These are phyloP conservation scores for Candida yuanshanica DNA, from an alignment of 805 yeast genomes.

Conservation along the genomic window DNA sequence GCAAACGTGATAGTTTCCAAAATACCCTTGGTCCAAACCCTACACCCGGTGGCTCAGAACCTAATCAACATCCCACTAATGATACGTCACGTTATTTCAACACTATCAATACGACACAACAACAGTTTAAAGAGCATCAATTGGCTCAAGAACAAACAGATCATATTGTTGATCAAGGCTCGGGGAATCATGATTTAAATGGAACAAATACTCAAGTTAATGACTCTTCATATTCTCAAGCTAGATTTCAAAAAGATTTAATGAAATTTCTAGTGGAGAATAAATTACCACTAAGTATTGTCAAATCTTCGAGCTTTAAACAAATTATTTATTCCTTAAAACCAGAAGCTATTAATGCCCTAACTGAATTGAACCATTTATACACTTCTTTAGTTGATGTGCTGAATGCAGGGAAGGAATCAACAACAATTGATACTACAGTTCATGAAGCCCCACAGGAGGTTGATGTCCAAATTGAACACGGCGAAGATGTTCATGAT, in stretches of 20 bases:
- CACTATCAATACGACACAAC: constrained; percentile 16
- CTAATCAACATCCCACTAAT: background rate
- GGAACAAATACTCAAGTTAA: constrained; percentile 25
- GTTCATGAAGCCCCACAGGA: background rate
- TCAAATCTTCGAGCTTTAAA: constrained; percentile 46
- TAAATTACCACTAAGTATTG: constrained; percentile 40
- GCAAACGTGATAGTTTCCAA: constrained; percentile 27
- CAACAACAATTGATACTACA: too few species aligned
- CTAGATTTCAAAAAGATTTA: constrained; percentile 45
- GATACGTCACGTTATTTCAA: constrained; percentile 31
- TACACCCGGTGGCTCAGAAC: constrained; percentile 1
- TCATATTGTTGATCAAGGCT: constrained; percentile 1
- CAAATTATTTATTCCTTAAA: constrained; percentile 46
- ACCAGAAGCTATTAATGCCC: constrained; percentile 41
- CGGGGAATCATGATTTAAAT: background rate
- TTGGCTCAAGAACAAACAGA: constrained; percentile 1
- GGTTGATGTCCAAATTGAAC: constrained; percentile 1
- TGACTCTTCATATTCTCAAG: constrained; percentile 37
- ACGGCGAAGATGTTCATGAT: constrained; percentile 3
- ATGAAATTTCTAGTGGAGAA: constrained; percentile 47
- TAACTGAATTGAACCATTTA: constrained; percentile 40
- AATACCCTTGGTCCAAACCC: background rate
- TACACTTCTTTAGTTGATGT: constrained; percentile 43
- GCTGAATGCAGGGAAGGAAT: background rate
- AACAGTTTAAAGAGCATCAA: constrained; percentile 13